Evolutionary conservation across 805 yeast species (phyloP), one percentile per base, ranked within the genome.

Genomic region (Candida parachauliodes): DNA sequence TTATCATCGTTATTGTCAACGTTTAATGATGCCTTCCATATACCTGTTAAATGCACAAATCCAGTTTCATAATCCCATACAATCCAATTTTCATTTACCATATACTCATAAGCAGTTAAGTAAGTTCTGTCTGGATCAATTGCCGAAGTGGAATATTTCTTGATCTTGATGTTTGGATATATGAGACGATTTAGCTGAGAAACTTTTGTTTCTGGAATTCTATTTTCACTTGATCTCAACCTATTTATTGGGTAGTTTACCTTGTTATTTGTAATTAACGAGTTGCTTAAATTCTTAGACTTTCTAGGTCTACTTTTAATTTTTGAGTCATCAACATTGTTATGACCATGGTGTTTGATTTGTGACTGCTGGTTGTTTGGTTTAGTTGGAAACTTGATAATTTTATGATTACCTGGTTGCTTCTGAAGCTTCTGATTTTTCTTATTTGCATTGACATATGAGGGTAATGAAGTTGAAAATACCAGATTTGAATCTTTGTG

Each of bases 31-130:
- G 71, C 70, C 57, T 88, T 85, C 95, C 95, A 88, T 35, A 88
- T 72, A 0, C 95, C 95, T 0, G 96, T 88, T 35, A 88, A 70
- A 50, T 86, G 94, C 8, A 88, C 95, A 54, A 80, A 81, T 0
- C 96, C 95, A 2, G 93, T 79, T 46, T 73, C 75, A 53, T 82
- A 80, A 56, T 84, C 93, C 96, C 96, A 88, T 45, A 87, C 79
- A 39, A 88, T 76, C 77, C 88, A 77, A 49, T 84, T 83, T 41
- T 72, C 77, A 47, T 81, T 80, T 40, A 85, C 56, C 51, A 65
- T 69, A 60, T 80, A 86, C 58, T 86, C 93, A 52, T 68, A 83
- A 5, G 84, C 93, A 1, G 86, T 77, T 26, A 82, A 59, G 53
- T 65, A 81, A 54, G 76, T 75, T 42, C 93, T 70, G 5, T 48